Conservation (phyloP, 176 grass and related monocot species). For the Oryza meridionalis region DNA sequence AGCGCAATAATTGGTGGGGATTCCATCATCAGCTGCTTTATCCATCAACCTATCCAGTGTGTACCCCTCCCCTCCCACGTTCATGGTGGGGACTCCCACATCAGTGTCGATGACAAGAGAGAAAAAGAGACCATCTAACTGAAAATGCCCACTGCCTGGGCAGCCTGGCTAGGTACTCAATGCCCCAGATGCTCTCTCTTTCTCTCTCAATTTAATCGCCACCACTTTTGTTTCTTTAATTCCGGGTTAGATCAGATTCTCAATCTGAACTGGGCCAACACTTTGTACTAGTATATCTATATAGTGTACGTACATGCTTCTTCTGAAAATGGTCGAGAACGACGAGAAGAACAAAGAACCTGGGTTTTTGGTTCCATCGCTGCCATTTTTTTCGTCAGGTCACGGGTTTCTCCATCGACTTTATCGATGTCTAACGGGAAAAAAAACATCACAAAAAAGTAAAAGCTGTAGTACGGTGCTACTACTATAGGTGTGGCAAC, state of each 20-base stretch:
- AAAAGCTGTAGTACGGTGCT: neutral
- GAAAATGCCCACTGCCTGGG: conserved; percentile 5
- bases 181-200: neutral
- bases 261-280: neutral
- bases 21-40: conserved; percentile 2
- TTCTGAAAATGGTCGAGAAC: neutral
- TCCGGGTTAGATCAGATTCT: conserved; percentile 16
- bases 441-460: neutral
- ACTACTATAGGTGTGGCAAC: neutral
- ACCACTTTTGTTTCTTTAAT: conserved; percentile 15
- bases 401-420: neutral
- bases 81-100: conserved; percentile 24
- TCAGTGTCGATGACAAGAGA: neutral
- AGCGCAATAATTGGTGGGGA: neutral
- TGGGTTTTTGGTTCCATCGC: neutral
- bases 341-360: neutral
- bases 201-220: neutral
- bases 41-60: neutral
- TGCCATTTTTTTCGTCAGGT: conserved; percentile 12
- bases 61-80: neutral
- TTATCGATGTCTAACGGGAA: neutral
- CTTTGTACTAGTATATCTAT: too few species aligned
- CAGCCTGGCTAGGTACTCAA: neutral
- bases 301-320: neutral
- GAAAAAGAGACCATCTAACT: neutral